A percentile compares a stretch with the other conserved stretches of the same genome.
These are phyloP conservation scores for Solanum megistacrolobum DNA, from an alignment of 257 asterid genomes.

Conservation along the genomic window DNA sequence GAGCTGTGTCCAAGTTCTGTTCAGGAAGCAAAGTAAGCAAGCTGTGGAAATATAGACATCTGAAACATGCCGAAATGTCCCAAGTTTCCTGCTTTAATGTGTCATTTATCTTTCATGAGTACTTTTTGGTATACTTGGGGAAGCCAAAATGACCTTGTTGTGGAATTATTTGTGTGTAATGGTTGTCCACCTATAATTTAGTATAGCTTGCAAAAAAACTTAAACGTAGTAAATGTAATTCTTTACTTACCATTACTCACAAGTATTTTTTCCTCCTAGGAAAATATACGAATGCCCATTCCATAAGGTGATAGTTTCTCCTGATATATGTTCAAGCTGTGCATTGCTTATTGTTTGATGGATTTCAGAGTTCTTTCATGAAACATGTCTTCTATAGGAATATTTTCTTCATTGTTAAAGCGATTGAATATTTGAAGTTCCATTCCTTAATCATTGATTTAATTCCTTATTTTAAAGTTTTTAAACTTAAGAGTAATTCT, in stretches of 20 bases:
- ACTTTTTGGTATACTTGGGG: neutral
- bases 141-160: neutral
- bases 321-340: neutral
- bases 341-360: neutral
- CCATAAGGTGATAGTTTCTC: neutral
- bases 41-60: neutral
- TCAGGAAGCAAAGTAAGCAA: conserved; percentile 88
- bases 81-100: neutral
- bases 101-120: neutral
- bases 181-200: neutral
- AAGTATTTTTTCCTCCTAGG: neutral
- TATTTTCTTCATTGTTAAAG: neutral
- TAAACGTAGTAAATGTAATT: neutral
- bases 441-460: neutral
- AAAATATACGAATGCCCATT: neutral
- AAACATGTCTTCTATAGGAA: neutral
- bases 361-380: neutral
- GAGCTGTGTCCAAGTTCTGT: conserved; percentile 94
- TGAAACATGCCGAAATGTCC: neutral
- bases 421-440: neutral
- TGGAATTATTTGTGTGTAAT: neutral
- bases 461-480: neutral
- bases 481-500: neutral
- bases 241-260: neutral
- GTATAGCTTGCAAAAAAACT: neutral